Conservation (phyloP, 306 rosid genomes). For the Nissolia schottii region DNA sequence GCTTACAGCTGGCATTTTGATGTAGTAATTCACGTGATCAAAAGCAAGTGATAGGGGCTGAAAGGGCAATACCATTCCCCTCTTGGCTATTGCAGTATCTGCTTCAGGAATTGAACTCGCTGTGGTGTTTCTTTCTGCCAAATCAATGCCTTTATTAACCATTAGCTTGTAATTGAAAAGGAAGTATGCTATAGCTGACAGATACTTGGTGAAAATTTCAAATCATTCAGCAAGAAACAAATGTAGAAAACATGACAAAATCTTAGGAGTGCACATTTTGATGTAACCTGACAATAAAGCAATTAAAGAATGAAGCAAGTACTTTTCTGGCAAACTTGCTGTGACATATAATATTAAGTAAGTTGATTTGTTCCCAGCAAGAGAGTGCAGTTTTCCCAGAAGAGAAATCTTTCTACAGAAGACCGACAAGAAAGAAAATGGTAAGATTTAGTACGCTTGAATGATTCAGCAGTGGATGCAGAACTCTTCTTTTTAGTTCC, state of each 20-base stretch:
- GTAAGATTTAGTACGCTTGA: slow-evolving; percentile 20
- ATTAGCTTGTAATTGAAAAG: slow-evolving; percentile 5
- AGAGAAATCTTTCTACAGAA: background rate
- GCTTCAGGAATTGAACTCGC: slow-evolving; percentile 25
- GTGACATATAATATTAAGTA: background rate
- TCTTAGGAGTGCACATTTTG: background rate
- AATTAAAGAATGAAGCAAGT: background rate
- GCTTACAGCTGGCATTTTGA: slow-evolving; percentile 47
- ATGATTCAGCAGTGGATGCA: slow-evolving; percentile 22
- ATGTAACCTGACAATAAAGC: background rate
- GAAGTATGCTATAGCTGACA: background rate
- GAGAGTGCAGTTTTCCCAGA: background rate
- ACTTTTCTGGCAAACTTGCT: background rate
- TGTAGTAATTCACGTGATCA: slow-evolving; percentile 43
- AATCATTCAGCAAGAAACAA: background rate
- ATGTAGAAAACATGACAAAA: slow-evolving; percentile 2
- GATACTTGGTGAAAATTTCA: background rate
- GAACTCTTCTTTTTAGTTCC: slow-evolving; percentile 6
- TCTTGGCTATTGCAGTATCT: slow-evolving; percentile 18
- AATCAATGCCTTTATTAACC: slow-evolving; percentile 29
- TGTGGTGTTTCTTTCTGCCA: slow-evolving; percentile 20
- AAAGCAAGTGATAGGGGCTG: slow-evolving; percentile 50
- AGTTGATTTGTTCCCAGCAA: background rate
- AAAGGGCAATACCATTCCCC: slow-evolving; percentile 51
- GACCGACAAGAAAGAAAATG: slow-evolving; percentile 1